Evolutionary conservation across 768 basidiomycete genomes (phyloP).

Genomic region (Calocera viscosa): DNA sequence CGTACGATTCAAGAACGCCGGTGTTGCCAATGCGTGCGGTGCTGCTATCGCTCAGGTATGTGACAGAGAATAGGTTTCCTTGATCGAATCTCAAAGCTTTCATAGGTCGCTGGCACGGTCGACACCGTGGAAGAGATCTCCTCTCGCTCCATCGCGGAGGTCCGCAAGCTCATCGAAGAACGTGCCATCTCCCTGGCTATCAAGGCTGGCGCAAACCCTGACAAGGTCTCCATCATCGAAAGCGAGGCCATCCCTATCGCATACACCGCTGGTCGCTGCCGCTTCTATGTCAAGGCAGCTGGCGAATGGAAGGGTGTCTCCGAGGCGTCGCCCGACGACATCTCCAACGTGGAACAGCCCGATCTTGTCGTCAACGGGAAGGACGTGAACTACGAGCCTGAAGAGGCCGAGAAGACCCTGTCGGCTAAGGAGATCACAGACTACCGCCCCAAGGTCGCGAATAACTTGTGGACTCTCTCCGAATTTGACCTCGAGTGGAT

Average conservation of each 20-base stretch:
- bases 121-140: conserved; percentile 22
- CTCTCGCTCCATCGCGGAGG: conserved; percentile 14
- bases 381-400: not conserved
- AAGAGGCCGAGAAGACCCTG: not conserved
- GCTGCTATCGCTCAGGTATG: conserved; percentile 24
- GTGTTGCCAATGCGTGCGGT: conserved; percentile 25
- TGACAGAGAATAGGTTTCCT: too few species aligned
- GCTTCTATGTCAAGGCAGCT: conserved; percentile 22
- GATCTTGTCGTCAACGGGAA: not conserved
- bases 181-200: conserved; percentile 21
- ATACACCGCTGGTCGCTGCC: conserved; percentile 17
- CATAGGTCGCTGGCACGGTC: conserved; percentile 18
- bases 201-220: conserved; percentile 20
- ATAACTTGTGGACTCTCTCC: conserved; percentile 19
- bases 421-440: conserved; percentile 15
- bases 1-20: conserved; percentile 19
- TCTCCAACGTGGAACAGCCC: conserved; percentile 1
- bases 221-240: conserved; percentile 19
- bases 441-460: conserved; percentile 17
- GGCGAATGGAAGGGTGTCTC: conserved; percentile 21
- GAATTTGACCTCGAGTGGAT: conserved; percentile 23
- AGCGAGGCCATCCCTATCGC: conserved; percentile 22
- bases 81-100: too few species aligned
- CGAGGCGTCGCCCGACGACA: not conserved
- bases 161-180: conserved; percentile 18